These are phyloP conservation scores for Kwoniella dendrophila DNA, from an alignment of 768 basidiomycete genomes.

Conservation along the genomic window DNA sequence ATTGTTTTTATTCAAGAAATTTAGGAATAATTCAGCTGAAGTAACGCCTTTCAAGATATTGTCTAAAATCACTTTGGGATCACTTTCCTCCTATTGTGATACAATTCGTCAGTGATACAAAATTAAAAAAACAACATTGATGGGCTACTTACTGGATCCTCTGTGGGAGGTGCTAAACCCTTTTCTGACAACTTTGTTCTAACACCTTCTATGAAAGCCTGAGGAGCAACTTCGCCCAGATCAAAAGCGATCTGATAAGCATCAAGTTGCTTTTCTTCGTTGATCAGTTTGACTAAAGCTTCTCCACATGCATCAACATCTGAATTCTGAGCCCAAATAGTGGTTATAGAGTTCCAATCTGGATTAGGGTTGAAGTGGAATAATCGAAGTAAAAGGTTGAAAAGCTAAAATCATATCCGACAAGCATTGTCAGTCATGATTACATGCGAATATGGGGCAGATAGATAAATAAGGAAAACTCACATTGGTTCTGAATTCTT, in stretches of 20 bases:
- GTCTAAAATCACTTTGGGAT: constrained; percentile 62
- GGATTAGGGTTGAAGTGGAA: constrained; percentile 71
- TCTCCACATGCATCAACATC: constrained; percentile 59
- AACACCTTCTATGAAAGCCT: constrained; percentile 84
- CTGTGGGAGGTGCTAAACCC: constrained; percentile 26
- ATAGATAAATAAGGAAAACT: constrained; percentile 16
- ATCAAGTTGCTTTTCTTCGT: constrained; percentile 64
- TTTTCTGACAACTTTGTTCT: constrained; percentile 52
- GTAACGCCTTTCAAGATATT: constrained; percentile 86
- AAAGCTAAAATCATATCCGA: constrained; percentile 50
- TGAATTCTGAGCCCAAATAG: constrained; percentile 84
- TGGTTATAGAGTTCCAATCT: constrained; percentile 77
- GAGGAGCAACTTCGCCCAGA: constrained; percentile 87
- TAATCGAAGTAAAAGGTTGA: constrained; percentile 66
- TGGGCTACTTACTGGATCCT: constrained; percentile 16
- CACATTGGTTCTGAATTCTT: constrained; percentile 54
- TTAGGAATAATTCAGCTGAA: constrained; percentile 87
- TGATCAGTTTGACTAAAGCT: constrained; percentile 36
- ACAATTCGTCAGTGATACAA: background rate
- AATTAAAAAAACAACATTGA: background rate
- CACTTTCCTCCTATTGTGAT: constrained; percentile 20
- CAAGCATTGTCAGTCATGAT: background rate
- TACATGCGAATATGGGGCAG: background rate
- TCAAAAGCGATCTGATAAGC: constrained; percentile 97
- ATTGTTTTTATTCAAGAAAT: constrained; percentile 94